These are phyloP conservation scores for Diversispora eburnea DNA, from an alignment of 192 early-diverging fungal species.

Conservation along the genomic window DNA sequence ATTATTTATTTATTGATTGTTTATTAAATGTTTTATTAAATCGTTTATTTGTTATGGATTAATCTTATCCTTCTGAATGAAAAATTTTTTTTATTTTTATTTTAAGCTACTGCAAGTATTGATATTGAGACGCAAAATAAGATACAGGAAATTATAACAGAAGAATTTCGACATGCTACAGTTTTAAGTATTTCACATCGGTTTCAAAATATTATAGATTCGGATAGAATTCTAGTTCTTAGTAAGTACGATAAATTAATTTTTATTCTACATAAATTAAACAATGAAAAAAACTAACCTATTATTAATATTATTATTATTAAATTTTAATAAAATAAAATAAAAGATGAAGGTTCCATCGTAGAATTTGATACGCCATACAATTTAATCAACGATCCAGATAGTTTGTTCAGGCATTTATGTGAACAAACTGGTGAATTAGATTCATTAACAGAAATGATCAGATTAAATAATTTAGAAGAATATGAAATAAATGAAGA, in stretches of 20 bases:
- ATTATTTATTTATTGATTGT: not conserved
- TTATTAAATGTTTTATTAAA: not conserved
- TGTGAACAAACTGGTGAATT: slow-evolving; percentile 81
- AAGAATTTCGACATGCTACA: slow-evolving; percentile 53
- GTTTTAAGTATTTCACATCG: slow-evolving; percentile 64
- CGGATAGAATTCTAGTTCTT: slow-evolving; percentile 59
- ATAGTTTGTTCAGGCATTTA: slow-evolving; percentile 71
- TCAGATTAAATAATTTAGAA: slow-evolving; percentile 36
- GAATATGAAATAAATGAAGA: not conserved
- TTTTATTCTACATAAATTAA: not conserved
- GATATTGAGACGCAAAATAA: slow-evolving; percentile 57
- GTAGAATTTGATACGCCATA: slow-evolving; percentile 80
- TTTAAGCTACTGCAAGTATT: slow-evolving; percentile 60
- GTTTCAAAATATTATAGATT: slow-evolving; percentile 60
- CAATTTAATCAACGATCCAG: slow-evolving; percentile 57
- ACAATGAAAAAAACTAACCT: not conserved
- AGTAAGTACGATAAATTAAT: not conserved
- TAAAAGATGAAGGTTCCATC: slow-evolving; percentile 64
- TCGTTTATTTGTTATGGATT: not conserved
- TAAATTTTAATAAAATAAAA: no score
- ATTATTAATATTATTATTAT: not conserved
- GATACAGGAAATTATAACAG: slow-evolving; percentile 58
- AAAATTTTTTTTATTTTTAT: slow-evolving; percentile 5
- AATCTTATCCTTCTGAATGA: not conserved
- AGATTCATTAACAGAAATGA: slow-evolving; percentile 60